These are phyloP conservation scores for Astrothelium macrocarpum DNA, from an alignment of 495 filamentous ascomycete genomes.

Conservation along the genomic window DNA sequence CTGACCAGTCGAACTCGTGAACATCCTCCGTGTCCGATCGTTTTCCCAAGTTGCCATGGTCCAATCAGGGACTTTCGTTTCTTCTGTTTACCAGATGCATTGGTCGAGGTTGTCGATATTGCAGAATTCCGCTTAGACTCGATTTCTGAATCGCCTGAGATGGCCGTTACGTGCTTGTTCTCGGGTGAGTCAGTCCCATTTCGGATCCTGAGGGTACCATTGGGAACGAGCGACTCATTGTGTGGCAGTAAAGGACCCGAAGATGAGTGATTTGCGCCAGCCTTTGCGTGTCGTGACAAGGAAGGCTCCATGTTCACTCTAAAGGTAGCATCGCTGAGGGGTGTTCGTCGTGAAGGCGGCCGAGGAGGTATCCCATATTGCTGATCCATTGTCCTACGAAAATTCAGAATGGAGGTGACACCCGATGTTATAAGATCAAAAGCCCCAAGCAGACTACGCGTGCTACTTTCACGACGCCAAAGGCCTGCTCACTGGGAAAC, in stretches of 20 bases:
- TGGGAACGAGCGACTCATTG: slow-evolving; percentile 34
- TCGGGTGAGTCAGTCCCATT: slow-evolving; percentile 35
- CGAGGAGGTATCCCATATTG: slow-evolving; percentile 9
- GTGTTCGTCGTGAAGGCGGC: slow-evolving; percentile 32
- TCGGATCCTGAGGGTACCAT: slow-evolving; percentile 33
- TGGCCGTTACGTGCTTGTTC: slow-evolving; percentile 45
- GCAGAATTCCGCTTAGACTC: slow-evolving; percentile 61
- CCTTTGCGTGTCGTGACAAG: slow-evolving; percentile 9
- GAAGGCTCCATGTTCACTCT: slow-evolving; percentile 36
- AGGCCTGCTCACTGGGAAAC: not conserved
- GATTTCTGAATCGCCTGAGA: slow-evolving; percentile 41
- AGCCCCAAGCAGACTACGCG: not conserved
- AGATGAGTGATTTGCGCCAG: slow-evolving; percentile 11
- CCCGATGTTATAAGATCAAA: not conserved
- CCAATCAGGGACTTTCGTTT: slow-evolving; percentile 67
- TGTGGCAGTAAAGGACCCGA: slow-evolving; percentile 28
- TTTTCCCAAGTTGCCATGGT: slow-evolving; percentile 84
- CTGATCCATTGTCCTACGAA: not conserved
- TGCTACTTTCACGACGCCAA: not conserved
- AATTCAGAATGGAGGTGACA: not conserved
- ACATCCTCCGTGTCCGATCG: slow-evolving; percentile 74
- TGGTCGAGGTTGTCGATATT: slow-evolving; percentile 58
- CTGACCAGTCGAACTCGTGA: slow-evolving; percentile 73
- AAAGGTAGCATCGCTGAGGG: slow-evolving; percentile 41
- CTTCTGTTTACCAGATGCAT: slow-evolving; percentile 47